These are phyloP conservation scores for Trichosanthes truncata DNA, from an alignment of 306 rosid genomes.

Conservation along the genomic window DNA sequence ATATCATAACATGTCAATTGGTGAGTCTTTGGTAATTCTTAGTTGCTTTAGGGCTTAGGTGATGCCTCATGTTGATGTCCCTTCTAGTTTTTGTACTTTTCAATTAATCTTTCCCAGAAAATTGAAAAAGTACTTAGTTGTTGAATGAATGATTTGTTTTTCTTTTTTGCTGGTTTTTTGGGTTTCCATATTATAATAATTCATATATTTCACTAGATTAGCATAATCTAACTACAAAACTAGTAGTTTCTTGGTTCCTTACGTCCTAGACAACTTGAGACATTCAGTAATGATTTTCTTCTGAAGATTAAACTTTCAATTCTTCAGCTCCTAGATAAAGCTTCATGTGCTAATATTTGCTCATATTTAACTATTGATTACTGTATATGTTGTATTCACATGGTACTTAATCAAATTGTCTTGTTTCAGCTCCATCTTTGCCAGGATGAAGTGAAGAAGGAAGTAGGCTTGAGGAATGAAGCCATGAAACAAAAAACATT, in stretches of 20 bases:
- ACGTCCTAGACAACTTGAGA: background rate
- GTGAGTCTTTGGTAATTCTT: background rate
- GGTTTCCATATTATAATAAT: background rate
- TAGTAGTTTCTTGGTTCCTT: background rate
- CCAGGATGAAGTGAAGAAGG: constrained; percentile 51
- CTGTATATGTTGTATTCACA: background rate
- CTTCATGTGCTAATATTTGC: background rate
- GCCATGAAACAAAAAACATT: constrained; percentile 47
- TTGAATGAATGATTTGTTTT: background rate
- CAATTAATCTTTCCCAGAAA: background rate
- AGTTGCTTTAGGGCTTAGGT: background rate
- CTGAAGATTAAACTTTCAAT: background rate
- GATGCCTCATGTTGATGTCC: background rate
- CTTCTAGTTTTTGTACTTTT: too few species aligned
- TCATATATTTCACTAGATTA: background rate
- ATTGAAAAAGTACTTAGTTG: background rate
- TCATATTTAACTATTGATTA: background rate
- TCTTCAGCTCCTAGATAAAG: background rate
- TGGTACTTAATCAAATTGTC: background rate
- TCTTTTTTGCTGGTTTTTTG: background rate
- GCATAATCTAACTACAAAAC: background rate
- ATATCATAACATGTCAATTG: background rate
- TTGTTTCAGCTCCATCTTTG: constrained; percentile 57
- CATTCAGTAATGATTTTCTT: background rate
- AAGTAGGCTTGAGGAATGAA: constrained; percentile 39